Percentiles rank a stretch among this genome's conserved stretches.
These are phyloP conservation scores for Populus hybrid DNA, from an alignment of 441 rosid species.

Conservation along the genomic window DNA sequence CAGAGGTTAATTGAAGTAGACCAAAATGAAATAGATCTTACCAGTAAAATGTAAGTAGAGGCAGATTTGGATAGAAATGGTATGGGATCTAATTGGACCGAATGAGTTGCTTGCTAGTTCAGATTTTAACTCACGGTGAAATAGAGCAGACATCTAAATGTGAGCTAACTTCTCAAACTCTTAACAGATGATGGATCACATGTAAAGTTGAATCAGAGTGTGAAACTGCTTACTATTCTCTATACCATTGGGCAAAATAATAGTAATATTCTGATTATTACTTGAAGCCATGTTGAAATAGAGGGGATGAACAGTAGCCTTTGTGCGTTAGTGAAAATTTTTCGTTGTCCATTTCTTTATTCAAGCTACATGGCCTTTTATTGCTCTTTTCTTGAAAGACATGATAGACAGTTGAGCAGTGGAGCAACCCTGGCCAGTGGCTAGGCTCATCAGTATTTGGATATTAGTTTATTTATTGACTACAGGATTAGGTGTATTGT, in stretches of 20 bases:
- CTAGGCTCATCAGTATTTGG: not conserved
- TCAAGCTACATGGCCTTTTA: not conserved
- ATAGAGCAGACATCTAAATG: not conserved
- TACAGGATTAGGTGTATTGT: conserved; percentile 3
- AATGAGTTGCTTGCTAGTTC: not conserved
- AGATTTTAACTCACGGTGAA: not conserved
- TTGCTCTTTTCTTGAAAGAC: not conserved
- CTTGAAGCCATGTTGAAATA: not conserved
- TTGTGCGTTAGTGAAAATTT: not conserved
- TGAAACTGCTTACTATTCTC: not conserved
- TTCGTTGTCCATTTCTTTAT: not conserved
- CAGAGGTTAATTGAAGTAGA: not conserved
- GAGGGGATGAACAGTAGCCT: not conserved
- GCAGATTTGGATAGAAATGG: not conserved
- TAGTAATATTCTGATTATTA: not conserved
- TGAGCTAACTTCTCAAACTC: not conserved
- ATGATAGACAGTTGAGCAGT: not conserved
- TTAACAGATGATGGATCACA: not conserved
- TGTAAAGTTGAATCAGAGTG: not conserved
- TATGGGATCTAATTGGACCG: not conserved
- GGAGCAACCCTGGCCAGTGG: not conserved
- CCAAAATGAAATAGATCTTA: not conserved
- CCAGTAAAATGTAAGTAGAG: not conserved
- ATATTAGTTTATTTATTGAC: conserved; percentile 2
- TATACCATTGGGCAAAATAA: not conserved